Evolutionary conservation across 2,329 filamentous ascomycete genomes (phyloP), one percentile per base, ranked within the genome.

Genomic region (Pseudophaeomoniella oleicola): DNA sequence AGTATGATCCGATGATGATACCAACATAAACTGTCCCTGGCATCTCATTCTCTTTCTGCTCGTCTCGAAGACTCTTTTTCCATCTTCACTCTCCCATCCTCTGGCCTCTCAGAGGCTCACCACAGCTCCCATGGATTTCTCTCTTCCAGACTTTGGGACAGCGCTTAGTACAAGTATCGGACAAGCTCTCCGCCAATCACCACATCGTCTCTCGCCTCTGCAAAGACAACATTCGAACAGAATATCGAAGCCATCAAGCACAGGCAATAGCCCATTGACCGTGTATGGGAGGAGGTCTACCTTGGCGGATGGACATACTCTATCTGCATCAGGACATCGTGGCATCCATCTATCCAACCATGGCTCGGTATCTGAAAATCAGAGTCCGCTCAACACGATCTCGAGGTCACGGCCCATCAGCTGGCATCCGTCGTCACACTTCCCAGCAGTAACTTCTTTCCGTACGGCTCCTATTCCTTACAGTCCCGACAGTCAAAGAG

Each of bases 361-460:
- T 6, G n/a, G 22, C 22, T n/a, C 22, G n/a, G n/a, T 9, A 9
- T 27, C 22, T 9, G 22, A 27, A n/a, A 27, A n/a, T 9, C 22
- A 27, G n/a, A 27, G 22, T n/a, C 22, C 22, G n/a, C 6, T 34
- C 9, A 34, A 13, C 15, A 34, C n/a, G 9, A 12, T 17, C 16
- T 17, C 18, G 13, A 4, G 14, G 9, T 17, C 32, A 9, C 4
- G 32, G 17, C 32, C 32, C 14, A 34, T 34, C 17, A 34, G 32
- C 32, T 34, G 32, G 32, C 32, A 34, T 13, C 32, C 32, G 16
- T 34, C 32, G 4, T 34, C 32, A 12, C 32, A 19, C 12, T 12
- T 27, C 22, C 6, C 9, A 6, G n/a, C n/a, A n/a, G n/a, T n/a
- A 6, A 27, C 4, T 6, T 17, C 32, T 6, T 6, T 17, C 16